Evolutionary conservation across 306 rosid species (phyloP), one percentile per base, ranked within the genome.

Genomic region (Styphnolobium japonicum): DNA sequence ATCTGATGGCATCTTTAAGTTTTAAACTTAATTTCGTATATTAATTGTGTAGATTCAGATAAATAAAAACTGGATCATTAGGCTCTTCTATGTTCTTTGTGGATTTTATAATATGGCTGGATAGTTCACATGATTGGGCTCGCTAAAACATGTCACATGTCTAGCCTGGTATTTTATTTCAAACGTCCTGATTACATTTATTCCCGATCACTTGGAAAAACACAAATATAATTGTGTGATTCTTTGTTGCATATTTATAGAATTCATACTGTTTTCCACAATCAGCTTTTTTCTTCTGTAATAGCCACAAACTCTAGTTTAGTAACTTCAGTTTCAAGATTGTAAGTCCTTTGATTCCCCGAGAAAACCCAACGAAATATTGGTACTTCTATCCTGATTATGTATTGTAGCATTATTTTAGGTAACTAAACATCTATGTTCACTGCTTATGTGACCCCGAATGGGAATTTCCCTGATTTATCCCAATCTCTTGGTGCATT

Each of bases 101-200:
- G 64, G 51, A 21, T 56, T 65, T 6, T 49, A 3, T 39, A 23
- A 43, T 36, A 56, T 5, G 27, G 40, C 6, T 64, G 36, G 61
- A 36, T 69, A 45, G 55, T 53, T 66, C 49, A 53, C 61, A 55
- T 71, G 71, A 39, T 64, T 63, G 12, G 36, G 4, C 58, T 53
- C 10, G 11, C 31, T 21, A 40, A 9, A 34, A 34, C 6, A 5
- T n/a, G 39, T 23, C 67, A 6, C 14, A 40, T 23, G 43, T 9
- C 67, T 36, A 14, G 56, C 22, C 27, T 70, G 46, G 16, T 76
- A 77, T 66, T 66, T 51, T 39, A 27, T 69, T 74, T 34, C 25
- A 19, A 78, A 67, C 58, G 25, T 67, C 69, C 61, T 18, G 61
- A 55, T 42, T 56, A 19, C 15, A 66, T 67, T 73, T 81, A 56